These are phyloP conservation scores for Penicillium dipodomyicola DNA, from an alignment of 495 filamentous ascomycete genomes.

Conservation along the genomic window DNA sequence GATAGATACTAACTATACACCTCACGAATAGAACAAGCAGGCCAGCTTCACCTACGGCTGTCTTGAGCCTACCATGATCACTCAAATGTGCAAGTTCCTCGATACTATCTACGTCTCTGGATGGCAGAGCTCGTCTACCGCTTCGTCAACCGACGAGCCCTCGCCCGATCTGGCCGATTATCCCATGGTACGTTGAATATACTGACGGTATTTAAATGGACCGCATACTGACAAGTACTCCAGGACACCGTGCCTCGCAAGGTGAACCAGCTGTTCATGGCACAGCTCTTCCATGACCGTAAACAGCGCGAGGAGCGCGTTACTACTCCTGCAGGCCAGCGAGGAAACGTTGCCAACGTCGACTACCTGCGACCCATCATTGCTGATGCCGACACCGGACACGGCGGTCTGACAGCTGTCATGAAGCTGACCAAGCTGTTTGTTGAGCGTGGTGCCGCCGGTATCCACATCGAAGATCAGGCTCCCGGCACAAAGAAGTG, in stretches of 20 bases:
- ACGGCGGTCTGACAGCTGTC: constrained; percentile 93
- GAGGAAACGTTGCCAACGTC: constrained; percentile 71
- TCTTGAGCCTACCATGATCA: constrained; percentile 95
- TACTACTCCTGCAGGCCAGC: constrained; percentile 69
- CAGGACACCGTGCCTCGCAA: constrained; percentile 98
- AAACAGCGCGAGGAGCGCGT: constrained; percentile 96
- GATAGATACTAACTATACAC: constrained; percentile 4
- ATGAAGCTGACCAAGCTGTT: constrained; percentile 99
- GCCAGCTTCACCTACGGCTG: constrained; percentile 95
- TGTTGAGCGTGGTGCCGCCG: constrained; percentile 93
- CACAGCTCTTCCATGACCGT: constrained; percentile 98
- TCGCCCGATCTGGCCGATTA: constrained; percentile 98
- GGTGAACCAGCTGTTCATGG: constrained; percentile 93
- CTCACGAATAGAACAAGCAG: constrained; percentile 61
- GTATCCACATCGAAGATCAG: constrained; percentile 98
- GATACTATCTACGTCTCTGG: constrained; percentile 98
- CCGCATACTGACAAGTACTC: constrained; percentile 5
- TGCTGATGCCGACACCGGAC: constrained; percentile 95
- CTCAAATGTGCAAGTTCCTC: constrained; percentile 98
- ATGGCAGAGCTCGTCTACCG: constrained; percentile 97
- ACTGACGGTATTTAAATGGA: neutral
- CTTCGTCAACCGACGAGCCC: constrained; percentile 89
- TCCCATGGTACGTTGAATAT: constrained; percentile 68
- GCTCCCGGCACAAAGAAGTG: constrained; percentile 99
- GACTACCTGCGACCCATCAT: constrained; percentile 97